A percentile compares a stretch with the other conserved stretches of the same genome.
phyloP scores from a whole-genome alignment of 768 basidiomycete species.

The Cyclocybe cylindracea region DNA sequence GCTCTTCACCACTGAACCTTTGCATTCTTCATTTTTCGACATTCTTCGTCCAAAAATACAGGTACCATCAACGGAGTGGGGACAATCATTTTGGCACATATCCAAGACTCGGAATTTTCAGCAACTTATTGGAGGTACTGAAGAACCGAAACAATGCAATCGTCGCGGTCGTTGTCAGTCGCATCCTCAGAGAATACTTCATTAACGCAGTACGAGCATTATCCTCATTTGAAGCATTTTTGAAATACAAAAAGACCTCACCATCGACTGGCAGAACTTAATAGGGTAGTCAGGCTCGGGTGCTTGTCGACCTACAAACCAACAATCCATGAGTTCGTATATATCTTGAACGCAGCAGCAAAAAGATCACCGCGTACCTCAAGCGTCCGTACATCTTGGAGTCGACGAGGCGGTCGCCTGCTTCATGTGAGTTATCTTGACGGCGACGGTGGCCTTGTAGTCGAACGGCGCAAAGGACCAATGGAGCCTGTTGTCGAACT shows the following conservation, averaged over 20 bases:
- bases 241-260: background rate
- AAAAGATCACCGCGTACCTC: background rate
- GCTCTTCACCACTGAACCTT: too few species aligned
- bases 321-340: too few species aligned
- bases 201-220: background rate
- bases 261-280: background rate
- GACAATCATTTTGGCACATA: too few species aligned
- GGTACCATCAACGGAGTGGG: too few species aligned
- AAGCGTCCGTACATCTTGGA: conserved; percentile 6
- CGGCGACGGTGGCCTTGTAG: background rate
- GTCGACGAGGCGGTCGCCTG: background rate
- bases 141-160: background rate
- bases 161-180: background rate
- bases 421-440: background rate
- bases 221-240: too few species aligned
- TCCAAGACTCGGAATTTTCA: too few species aligned
- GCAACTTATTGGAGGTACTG: background rate
- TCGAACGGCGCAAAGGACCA: conserved; percentile 4
- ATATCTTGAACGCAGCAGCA: too few species aligned
- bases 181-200: background rate
- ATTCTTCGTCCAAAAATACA: too few species aligned
- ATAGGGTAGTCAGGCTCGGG: conserved; percentile 5
- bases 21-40: too few species aligned
- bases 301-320: conserved; percentile 1
- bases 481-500: conserved; percentile 1